Conservation (phyloP, 1,284 basidiomycete species). For the Meira miltonrushii region DNA sequence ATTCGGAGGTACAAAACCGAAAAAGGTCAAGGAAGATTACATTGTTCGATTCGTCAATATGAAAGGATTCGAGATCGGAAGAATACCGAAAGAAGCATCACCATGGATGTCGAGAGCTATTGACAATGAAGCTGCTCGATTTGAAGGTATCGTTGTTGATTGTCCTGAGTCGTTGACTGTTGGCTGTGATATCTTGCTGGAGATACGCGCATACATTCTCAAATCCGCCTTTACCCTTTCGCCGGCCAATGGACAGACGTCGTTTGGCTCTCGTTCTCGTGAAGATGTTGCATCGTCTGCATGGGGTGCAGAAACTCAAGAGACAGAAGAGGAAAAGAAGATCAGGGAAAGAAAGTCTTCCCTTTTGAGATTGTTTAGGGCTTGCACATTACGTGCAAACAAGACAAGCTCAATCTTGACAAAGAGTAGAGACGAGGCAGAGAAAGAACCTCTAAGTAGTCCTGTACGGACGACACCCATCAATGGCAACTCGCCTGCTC, state of each 20-base stretch:
- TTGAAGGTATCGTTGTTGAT: conserved; percentile 45
- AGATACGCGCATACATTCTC: conserved; percentile 27
- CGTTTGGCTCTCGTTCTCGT: not conserved
- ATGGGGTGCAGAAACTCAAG: conserved; percentile 60
- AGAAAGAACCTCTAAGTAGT: conserved; percentile 24
- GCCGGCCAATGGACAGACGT: not conserved
- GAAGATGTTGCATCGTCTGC: not conserved
- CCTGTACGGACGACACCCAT: conserved; percentile 33
- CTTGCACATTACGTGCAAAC: conserved; percentile 37
- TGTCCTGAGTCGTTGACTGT: conserved; percentile 36
- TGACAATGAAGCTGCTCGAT: conserved; percentile 38
- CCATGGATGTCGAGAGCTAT: conserved; percentile 48
- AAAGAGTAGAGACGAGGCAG: conserved; percentile 58
- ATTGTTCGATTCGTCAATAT: conserved; percentile 48
- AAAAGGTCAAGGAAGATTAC: conserved; percentile 40
- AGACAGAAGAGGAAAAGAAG: conserved; percentile 67
- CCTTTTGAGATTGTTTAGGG: conserved; percentile 41
- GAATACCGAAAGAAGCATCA: conserved; percentile 39
- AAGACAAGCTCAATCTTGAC: conserved; percentile 35
- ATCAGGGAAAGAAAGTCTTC: conserved; percentile 71
- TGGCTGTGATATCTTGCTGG: conserved; percentile 44
- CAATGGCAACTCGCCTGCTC: not conserved
- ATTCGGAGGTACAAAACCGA: conserved; percentile 24
- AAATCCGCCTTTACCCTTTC: conserved; percentile 11
- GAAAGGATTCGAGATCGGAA: conserved; percentile 45